A percentile compares a stretch with the other conserved stretches of the same genome.
Evolutionary conservation across 1,284 basidiomycete species (phyloP).

Genomic region (Laetiporus sulphureus): DNA sequence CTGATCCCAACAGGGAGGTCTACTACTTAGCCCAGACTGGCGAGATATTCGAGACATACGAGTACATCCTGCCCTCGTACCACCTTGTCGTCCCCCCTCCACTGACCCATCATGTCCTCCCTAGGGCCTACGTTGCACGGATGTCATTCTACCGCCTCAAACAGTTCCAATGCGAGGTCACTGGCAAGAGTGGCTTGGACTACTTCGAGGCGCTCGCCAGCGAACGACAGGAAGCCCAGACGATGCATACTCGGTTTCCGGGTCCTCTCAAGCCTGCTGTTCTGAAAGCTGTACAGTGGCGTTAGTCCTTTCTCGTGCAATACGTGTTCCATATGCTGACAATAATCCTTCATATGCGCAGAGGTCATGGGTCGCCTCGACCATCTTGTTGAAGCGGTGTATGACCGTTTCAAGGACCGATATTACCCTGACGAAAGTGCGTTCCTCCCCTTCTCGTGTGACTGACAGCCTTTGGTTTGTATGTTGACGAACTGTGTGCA

Average conservation of each 20-base stretch:
- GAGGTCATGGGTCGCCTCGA: slow-evolving; percentile 95
- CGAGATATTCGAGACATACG: slow-evolving; percentile 92
- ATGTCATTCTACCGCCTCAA: slow-evolving; percentile 92
- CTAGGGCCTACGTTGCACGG: slow-evolving; percentile 82
- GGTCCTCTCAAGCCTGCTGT: slow-evolving; percentile 89
- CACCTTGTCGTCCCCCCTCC: slow-evolving; percentile 16
- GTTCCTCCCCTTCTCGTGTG: slow-evolving; percentile 27
- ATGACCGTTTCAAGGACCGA: slow-evolving; percentile 91
- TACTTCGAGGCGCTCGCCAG: slow-evolving; percentile 93
- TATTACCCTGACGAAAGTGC: slow-evolving; percentile 88
- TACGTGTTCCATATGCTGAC: slow-evolving; percentile 10
- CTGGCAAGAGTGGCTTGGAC: slow-evolving; percentile 87
- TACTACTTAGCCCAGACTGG: slow-evolving; percentile 90
- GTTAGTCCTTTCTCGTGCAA: slow-evolving; percentile 46
- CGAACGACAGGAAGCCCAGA: slow-evolving; percentile 83
- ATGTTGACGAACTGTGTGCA: slow-evolving; percentile 27
- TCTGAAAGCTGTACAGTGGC: slow-evolving; percentile 91
- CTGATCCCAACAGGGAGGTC: slow-evolving; percentile 67
- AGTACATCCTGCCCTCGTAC: slow-evolving; percentile 50
- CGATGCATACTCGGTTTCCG: slow-evolving; percentile 87
- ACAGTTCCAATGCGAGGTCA: slow-evolving; percentile 93
- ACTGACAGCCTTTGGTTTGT: background rate
- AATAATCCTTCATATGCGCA: slow-evolving; percentile 27
- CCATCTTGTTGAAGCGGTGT: slow-evolving; percentile 89
- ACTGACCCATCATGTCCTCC: slow-evolving; percentile 12